Evolutionary conservation across 1,284 basidiomycete genomes (phyloP).

Genomic region (Papiliotrema nemorosa): DNA sequence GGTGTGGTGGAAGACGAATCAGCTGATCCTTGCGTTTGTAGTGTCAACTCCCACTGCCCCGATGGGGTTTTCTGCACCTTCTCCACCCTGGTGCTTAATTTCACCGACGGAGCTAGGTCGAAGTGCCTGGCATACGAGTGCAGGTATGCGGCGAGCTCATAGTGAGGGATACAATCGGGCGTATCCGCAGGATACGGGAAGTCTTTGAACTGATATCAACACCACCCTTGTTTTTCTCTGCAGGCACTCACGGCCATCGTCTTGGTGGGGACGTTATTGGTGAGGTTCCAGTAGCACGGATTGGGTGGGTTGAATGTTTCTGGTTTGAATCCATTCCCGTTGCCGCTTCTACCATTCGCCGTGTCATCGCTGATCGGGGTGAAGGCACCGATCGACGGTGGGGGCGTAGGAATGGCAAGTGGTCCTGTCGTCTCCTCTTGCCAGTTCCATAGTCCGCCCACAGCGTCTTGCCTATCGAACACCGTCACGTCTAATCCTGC

Average conservation of each 20-base stretch:
- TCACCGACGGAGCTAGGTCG: slow-evolving; percentile 49
- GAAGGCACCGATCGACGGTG: slow-evolving; percentile 50
- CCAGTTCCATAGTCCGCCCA: slow-evolving; percentile 56
- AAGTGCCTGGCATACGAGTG: slow-evolving; percentile 46
- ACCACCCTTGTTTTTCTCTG: not conserved
- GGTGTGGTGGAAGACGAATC: not conserved
- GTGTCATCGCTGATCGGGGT: slow-evolving; percentile 15
- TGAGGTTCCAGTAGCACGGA: slow-evolving; percentile 52
- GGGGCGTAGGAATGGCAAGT: slow-evolving; percentile 50
- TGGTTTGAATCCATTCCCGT: slow-evolving; percentile 11
- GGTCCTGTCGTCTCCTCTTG: slow-evolving; percentile 48
- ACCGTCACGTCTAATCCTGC: slow-evolving; percentile 50
- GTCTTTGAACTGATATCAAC: slow-evolving; percentile 31
- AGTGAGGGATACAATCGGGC: slow-evolving; percentile 22
- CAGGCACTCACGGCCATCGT: slow-evolving; percentile 26
- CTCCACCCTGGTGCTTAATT: slow-evolving; percentile 57
- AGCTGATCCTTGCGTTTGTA: slow-evolving; percentile 37
- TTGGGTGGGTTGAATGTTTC: slow-evolving; percentile 48
- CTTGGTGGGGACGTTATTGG: slow-evolving; percentile 52
- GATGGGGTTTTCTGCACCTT: slow-evolving; percentile 49
- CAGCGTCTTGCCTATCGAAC: slow-evolving; percentile 52
- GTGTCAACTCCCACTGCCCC: slow-evolving; percentile 24
- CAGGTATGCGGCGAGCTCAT: slow-evolving; percentile 24
- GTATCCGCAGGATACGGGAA: slow-evolving; percentile 26
- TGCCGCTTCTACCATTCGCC: not conserved